Evolutionary conservation across 2,329 filamentous ascomycete genomes (phyloP), one percentile per base, ranked within the genome.

Genomic region (Aspergillus udagawae): DNA sequence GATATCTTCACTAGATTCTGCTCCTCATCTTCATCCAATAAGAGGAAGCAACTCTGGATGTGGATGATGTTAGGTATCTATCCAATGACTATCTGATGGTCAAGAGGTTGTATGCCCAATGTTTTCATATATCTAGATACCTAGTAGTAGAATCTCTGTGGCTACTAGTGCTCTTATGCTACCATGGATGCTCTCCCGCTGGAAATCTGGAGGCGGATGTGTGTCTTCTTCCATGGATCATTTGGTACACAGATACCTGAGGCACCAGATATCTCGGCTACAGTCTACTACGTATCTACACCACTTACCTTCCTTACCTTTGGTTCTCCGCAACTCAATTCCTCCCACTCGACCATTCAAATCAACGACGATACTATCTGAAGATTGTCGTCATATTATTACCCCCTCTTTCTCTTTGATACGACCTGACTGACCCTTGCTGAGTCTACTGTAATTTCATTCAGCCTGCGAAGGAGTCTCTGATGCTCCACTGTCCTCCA

Each of bases 151-250:
- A 25, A 25, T 25, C 3, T 25, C 49, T 38, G 10, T 28, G 9
- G 27, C 9, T 28, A 7, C 27, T 28, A 28, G 29, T 32, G 12
- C 5, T 35, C 4, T 35, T 35, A 17, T 35, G 12, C 32, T 49
- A 58, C 56, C 56, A 47, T 55, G 42, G 56, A 27, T 58, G 52
- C 32, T 29, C n/a, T 45, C 28, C 21, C 25, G n/a, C 7, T 44
- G 8, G 41, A 21, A 20, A 44, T 51, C 49, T 47, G 49, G 54
- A 51, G 29, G 41, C 48, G 52, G 17, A 28, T 25, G 23, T 28
- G 23, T 35, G n/a, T n/a, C n/a, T n/a, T n/a, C 42, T 47, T 32
- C 52, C 20, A 50, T 51, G 49, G 53, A 27, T 51, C 41, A 44
- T 35, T 4, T 35, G 32, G 29, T 12, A 42, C 7, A n/a, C 7